Evolutionary conservation across 2,329 filamentous ascomycete species (phyloP).

Genomic region (Microcyclospora tardicrescens): DNA sequence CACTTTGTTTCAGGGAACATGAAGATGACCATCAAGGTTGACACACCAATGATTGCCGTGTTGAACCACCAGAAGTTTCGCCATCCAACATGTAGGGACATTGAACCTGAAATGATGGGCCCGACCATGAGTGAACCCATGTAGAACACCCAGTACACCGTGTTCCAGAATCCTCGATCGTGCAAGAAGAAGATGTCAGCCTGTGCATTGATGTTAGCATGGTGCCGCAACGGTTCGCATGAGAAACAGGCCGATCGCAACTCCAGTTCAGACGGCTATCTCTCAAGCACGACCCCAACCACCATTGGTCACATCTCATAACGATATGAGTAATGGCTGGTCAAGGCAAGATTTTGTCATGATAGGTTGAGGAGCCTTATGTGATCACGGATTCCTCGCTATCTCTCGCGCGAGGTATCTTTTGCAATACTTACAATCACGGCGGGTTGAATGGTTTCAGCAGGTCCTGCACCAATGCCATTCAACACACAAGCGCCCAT

Average conservation of each 20-base stretch:
- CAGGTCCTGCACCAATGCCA: constrained; percentile 49
- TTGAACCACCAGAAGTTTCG: constrained; percentile 56
- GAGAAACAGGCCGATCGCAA: too few relatives aligned
- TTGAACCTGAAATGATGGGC: constrained; percentile 44
- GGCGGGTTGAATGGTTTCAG: constrained; percentile 49
- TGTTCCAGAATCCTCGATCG: constrained; percentile 50
- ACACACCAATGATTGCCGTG: constrained; percentile 39
- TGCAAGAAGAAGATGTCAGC: constrained; percentile 49
- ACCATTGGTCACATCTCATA: too few relatives aligned
- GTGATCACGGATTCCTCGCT: too few relatives aligned
- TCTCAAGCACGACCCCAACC: too few relatives aligned
- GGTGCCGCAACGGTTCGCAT: too few relatives aligned
- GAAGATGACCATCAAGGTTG: constrained; percentile 41
- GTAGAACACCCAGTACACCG: constrained; percentile 48
- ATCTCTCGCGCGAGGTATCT: too few relatives aligned
- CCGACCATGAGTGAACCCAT: constrained; percentile 50
- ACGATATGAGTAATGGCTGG: too few relatives aligned
- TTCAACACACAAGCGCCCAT: constrained; percentile 51
- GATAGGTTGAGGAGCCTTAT: too few relatives aligned
- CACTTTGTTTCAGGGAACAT: constrained; percentile 53
- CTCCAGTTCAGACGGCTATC: too few relatives aligned
- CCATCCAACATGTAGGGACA: constrained; percentile 47
- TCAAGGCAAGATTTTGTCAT: too few relatives aligned
- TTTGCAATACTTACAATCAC: constrained; percentile 37
- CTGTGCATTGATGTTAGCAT: too few relatives aligned